Conservation (phyloP, 352 stramenopile species). For the Phytophthora sp. region DNA sequence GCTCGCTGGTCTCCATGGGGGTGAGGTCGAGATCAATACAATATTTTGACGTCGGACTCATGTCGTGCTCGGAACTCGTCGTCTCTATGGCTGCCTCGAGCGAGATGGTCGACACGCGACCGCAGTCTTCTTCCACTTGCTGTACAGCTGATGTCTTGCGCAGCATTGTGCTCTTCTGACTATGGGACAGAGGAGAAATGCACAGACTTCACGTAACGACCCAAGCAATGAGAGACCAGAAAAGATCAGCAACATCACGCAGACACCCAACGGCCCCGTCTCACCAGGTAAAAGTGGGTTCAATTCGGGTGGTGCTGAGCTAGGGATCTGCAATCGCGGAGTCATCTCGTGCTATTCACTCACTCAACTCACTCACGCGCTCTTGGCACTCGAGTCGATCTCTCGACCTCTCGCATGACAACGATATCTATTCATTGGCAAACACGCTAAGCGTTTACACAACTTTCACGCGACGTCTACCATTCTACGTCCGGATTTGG, state of each 20-base stretch:
- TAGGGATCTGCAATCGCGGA: background rate
- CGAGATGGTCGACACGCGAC: background rate
- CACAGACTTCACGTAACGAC: constrained; percentile 8
- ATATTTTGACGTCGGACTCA: constrained; percentile 30
- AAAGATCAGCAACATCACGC: constrained; percentile 16
- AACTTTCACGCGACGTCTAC: constrained; percentile 14
- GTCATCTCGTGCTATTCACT: background rate
- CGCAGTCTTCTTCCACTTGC: constrained; percentile 9
- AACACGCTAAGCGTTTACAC: constrained; percentile 23
- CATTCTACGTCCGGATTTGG: constrained; percentile 92
- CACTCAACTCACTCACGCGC: background rate
- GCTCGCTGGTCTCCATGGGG: constrained; percentile 27
- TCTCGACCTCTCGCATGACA: constrained; percentile 23
- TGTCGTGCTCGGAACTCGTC: constrained; percentile 21
- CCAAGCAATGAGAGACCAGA: constrained; percentile 1
- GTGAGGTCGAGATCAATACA: constrained; percentile 29
- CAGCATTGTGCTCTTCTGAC: constrained; percentile 10
- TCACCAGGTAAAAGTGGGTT: constrained; percentile 13
- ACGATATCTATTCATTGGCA: constrained; percentile 35
- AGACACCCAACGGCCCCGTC: constrained; percentile 8
- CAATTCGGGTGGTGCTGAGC: constrained; percentile 17
- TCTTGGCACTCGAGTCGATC: background rate
- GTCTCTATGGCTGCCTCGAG: constrained; percentile 24
- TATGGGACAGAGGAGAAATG: constrained; percentile 4
- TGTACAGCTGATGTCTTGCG: constrained; percentile 13